Evolutionary conservation across 2,329 filamentous ascomycete species (phyloP).

Genomic region (Uncinocarpus reesii): DNA sequence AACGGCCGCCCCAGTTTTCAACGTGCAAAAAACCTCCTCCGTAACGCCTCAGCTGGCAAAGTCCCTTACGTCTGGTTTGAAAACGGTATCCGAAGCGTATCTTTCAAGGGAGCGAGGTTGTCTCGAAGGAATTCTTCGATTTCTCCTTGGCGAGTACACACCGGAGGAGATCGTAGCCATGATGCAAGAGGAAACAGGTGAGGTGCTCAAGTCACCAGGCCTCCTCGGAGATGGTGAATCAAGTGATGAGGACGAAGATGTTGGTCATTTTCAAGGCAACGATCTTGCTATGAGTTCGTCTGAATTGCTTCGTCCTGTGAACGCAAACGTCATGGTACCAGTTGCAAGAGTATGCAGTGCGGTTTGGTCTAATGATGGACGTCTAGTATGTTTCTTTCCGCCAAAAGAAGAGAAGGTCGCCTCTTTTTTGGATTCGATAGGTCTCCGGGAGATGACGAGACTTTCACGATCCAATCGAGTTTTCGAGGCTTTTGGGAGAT

Average conservation of each 20-base stretch:
- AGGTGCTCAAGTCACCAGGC: conserved; percentile 36
- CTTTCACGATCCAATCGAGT: conserved; percentile 42
- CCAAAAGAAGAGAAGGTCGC: conserved; percentile 42
- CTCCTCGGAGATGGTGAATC: conserved; percentile 61
- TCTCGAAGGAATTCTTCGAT: conserved; percentile 52
- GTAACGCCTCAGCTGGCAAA: conserved; percentile 44
- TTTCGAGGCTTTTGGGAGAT: conserved; percentile 54
- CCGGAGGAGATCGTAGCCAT: conserved; percentile 48
- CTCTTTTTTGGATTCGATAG: conserved; percentile 41
- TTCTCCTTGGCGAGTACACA: conserved; percentile 49
- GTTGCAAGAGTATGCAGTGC: conserved; percentile 50
- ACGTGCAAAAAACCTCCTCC: conserved; percentile 48
- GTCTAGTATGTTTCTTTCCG: conserved; percentile 49
- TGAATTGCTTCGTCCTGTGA: conserved; percentile 44
- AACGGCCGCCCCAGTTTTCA: conserved; percentile 41
- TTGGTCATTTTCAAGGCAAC: conserved; percentile 35
- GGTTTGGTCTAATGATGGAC: conserved; percentile 48
- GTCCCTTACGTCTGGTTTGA: conserved; percentile 43
- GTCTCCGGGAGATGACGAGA: conserved; percentile 41
- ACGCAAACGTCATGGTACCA: conserved; percentile 55
- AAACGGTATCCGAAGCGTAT: conserved; percentile 46
- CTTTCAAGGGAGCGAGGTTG: conserved; percentile 43
- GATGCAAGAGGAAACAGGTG: conserved; percentile 49
- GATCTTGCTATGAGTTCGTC: conserved; percentile 41
- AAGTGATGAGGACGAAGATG: conserved; percentile 64